Conservation (phyloP, 495 filamentous ascomycete species). For the Talaromyces adpressus region DNA sequence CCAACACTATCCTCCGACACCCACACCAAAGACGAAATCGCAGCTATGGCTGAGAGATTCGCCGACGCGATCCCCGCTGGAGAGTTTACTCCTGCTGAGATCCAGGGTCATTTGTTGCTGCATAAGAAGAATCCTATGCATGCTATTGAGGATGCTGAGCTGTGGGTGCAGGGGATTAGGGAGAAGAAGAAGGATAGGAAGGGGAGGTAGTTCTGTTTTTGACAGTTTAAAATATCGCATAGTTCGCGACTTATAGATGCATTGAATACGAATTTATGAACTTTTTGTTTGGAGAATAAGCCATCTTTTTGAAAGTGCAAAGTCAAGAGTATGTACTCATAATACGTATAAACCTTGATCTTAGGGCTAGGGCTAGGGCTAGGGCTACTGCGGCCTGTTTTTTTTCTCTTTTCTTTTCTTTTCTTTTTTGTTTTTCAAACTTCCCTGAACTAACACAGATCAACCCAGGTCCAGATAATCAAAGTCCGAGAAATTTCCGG, state of each 20-base stretch:
- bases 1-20: neutral
- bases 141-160: constrained; percentile 47
- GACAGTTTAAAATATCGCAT: neutral
- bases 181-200: constrained; percentile 3
- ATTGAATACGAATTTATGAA: neutral
- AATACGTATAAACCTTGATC: too few species aligned
- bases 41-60: constrained; percentile 40
- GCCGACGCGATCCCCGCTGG: constrained; percentile 39
- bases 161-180: constrained; percentile 40
- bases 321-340: too few species aligned
- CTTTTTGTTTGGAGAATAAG: too few species aligned
- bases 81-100: constrained; percentile 55
- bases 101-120: constrained; percentile 58
- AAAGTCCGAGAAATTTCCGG: neutral
- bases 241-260: neutral
- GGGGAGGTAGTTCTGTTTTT: neutral
- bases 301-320: too few species aligned
- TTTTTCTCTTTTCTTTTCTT: too few species aligned
- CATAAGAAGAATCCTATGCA: constrained; percentile 47
- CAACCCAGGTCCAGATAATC: neutral
- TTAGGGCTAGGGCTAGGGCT: too few species aligned
- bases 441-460: too few species aligned
- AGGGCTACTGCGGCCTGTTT: too few species aligned
- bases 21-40: neutral
- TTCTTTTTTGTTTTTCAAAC: too few species aligned